Evolutionary conservation across 495 filamentous ascomycete species (phyloP).

Genomic region (Platismatia glauca): DNA sequence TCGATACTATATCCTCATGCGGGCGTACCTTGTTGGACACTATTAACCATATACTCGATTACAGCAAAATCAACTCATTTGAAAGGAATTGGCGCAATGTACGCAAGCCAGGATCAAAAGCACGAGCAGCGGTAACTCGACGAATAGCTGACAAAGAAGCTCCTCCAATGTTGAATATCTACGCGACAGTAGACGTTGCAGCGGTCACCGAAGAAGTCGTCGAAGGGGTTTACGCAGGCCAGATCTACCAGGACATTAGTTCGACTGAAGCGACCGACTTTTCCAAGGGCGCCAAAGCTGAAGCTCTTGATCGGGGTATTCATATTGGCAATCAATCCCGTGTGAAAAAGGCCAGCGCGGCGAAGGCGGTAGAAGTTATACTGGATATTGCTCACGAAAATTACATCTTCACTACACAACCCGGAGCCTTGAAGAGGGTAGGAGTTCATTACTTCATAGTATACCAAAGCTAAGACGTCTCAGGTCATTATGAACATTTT

Average conservation of each 20-base stretch:
- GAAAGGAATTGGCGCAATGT: constrained; percentile 32
- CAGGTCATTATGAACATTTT: constrained; percentile 70
- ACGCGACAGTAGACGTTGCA: constrained; percentile 28
- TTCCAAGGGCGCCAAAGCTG: constrained; percentile 10
- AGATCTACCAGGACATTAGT: constrained; percentile 23
- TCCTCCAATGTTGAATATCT: constrained; percentile 36
- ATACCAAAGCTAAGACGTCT: neutral
- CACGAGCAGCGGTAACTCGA: constrained; percentile 29
- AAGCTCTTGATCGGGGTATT: constrained; percentile 21
- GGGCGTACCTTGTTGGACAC: constrained; percentile 68
- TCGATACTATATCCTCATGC: constrained; percentile 67
- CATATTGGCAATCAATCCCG: constrained; percentile 22
- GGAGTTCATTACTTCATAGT: neutral
- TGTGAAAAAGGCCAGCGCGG: neutral
- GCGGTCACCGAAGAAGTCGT: constrained; percentile 43
- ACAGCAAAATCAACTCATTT: constrained; percentile 57
- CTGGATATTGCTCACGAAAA: constrained; percentile 54
- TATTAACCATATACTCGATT: constrained; percentile 61
- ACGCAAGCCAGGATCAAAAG: constrained; percentile 22
- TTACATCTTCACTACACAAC: constrained; percentile 59
- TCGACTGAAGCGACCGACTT: constrained; percentile 20
- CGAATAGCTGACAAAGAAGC: constrained; percentile 23
- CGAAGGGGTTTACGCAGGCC: constrained; percentile 30
- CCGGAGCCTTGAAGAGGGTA: constrained; percentile 57
- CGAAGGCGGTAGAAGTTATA: constrained; percentile 45